These are phyloP conservation scores for Pythium coloratum DNA, from an alignment of 352 stramenopile species.

Conservation along the genomic window DNA sequence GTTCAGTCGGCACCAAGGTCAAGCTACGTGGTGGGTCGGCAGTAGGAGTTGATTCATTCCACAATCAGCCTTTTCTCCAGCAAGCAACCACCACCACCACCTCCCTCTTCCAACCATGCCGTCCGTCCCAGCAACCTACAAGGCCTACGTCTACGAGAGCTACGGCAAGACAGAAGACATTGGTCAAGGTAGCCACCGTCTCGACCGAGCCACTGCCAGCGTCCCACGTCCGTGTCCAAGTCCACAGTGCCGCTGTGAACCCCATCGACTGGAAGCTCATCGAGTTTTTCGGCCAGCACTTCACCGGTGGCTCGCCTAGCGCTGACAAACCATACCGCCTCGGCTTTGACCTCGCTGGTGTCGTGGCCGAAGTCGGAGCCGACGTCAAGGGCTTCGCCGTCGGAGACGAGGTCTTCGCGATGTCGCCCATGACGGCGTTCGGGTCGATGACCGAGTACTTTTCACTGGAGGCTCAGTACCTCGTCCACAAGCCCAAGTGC, in stretches of 20 bases:
- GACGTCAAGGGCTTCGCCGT: background rate
- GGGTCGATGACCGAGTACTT: slow-evolving; percentile 39
- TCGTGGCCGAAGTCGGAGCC: background rate
- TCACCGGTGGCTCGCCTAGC: background rate
- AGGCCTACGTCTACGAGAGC: background rate
- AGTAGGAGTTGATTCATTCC: background rate
- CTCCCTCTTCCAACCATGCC: background rate
- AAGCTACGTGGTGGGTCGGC: too few relatives aligned
- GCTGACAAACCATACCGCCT: background rate
- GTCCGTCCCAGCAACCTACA: background rate
- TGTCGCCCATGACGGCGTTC: slow-evolving; percentile 2
- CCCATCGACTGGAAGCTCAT: background rate
- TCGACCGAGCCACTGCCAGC: background rate
- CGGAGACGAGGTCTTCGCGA: slow-evolving; percentile 22
- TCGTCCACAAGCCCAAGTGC: slow-evolving; percentile 39
- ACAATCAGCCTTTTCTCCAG: background rate
- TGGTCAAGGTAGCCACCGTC: background rate
- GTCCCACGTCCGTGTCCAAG: background rate
- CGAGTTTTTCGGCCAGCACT: background rate
- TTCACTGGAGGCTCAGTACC: slow-evolving; percentile 28
- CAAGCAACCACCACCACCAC: background rate
- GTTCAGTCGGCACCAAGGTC: too few relatives aligned
- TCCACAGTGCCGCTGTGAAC: background rate
- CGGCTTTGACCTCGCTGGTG: background rate
- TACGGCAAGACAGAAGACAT: background rate